phyloP scores from a whole-genome alignment of 306 rosid genomes.

The Dicorynia guianensis region DNA sequence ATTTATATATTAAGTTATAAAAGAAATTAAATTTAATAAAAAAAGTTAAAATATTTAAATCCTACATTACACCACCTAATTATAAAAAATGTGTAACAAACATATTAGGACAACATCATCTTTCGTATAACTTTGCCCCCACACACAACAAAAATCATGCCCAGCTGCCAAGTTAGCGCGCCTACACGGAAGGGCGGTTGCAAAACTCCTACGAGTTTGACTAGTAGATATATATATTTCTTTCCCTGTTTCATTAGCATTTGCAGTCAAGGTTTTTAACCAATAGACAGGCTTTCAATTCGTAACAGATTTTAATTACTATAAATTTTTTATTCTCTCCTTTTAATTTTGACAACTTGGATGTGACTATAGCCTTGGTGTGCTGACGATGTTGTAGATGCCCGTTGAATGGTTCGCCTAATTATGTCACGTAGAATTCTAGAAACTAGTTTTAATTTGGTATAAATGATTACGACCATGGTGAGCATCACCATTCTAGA shows the following conservation, averaged over 20 bases:
- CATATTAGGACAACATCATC: too few relatives aligned
- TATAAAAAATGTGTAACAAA: too few relatives aligned
- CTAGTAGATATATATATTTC: conserved; percentile 10
- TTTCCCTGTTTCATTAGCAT: too few relatives aligned
- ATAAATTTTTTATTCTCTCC: not conserved
- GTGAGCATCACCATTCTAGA: conserved; percentile 2
- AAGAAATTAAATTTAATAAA: too few relatives aligned
- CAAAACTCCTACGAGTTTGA: conserved; percentile 22
- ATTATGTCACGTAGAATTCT: conserved; percentile 14
- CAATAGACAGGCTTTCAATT: not conserved
- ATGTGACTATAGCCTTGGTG: not conserved
- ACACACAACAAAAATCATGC: too few relatives aligned
- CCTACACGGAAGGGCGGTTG: conserved; percentile 2
- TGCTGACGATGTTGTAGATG: conserved; percentile 9
- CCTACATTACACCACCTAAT: too few relatives aligned
- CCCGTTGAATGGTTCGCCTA: not conserved
- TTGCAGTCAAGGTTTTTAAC: not conserved
- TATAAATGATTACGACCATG: too few relatives aligned
- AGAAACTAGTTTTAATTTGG: not conserved
- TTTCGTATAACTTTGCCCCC: too few relatives aligned
- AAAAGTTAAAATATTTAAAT: too few relatives aligned
- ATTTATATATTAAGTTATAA: too few relatives aligned
- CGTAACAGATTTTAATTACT: not conserved
- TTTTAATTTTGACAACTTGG: not conserved
- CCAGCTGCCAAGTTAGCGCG: too few relatives aligned